Percentiles rank a stretch among this genome's conserved stretches.
phyloP scores from a whole-genome alignment of 306 rosid species.

The Lathyrus aphaca region DNA sequence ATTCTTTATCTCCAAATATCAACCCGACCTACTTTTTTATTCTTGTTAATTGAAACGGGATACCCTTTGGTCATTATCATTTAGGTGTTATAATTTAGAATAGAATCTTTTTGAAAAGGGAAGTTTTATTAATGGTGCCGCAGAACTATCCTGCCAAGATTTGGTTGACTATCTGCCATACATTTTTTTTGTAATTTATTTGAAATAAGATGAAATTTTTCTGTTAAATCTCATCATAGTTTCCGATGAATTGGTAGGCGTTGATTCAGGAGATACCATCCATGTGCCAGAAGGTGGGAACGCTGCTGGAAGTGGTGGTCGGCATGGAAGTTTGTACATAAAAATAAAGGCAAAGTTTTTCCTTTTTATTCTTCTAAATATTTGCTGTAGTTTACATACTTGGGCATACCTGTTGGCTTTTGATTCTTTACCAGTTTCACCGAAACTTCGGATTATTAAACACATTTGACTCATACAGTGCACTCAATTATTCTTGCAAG shows the following conservation, averaged over 20 bases:
- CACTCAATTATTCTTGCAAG: slow-evolving; percentile 14
- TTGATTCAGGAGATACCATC: slow-evolving; percentile 91
- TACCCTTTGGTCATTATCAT: slow-evolving; percentile 16
- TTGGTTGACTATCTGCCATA: slow-evolving; percentile 27
- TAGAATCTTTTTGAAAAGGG: slow-evolving; percentile 30
- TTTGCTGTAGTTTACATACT: slow-evolving; percentile 28
- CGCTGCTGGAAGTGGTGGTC: slow-evolving; percentile 71
- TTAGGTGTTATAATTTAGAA: slow-evolving; percentile 29
- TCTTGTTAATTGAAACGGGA: slow-evolving; percentile 21
- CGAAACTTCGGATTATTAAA: slow-evolving; percentile 12
- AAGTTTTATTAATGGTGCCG: slow-evolving; percentile 27
- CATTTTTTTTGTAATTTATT: background rate
- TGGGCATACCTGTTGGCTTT: slow-evolving; percentile 29
- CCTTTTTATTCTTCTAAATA: background rate
- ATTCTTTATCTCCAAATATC: slow-evolving; percentile 24
- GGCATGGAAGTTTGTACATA: slow-evolving; percentile 74
- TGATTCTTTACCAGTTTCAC: slow-evolving; percentile 8
- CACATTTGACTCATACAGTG: slow-evolving; percentile 27
- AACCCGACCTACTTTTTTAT: slow-evolving; percentile 21
- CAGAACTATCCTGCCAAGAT: slow-evolving; percentile 21
- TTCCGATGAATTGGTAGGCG: slow-evolving; percentile 61
- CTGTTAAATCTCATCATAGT: too few relatives aligned
- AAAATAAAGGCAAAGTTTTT: slow-evolving; percentile 66
- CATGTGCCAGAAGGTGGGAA: slow-evolving; percentile 94
- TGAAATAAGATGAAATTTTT: background rate